These are phyloP conservation scores for Eucalyptus polybractea DNA, from an alignment of 345 rosid species.

Conservation along the genomic window DNA sequence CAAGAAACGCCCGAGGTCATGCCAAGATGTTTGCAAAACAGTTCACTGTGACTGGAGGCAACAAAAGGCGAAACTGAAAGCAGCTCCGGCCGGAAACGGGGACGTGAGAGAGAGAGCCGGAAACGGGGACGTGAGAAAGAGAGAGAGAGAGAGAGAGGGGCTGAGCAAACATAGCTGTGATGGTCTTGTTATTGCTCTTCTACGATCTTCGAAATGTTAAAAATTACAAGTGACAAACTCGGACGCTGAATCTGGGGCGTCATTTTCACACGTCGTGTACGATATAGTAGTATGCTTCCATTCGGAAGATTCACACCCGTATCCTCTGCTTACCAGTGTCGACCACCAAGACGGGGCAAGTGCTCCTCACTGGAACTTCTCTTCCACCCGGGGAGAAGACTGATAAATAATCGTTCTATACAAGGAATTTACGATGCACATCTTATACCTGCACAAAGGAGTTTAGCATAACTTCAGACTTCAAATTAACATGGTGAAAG, in stretches of 20 bases:
- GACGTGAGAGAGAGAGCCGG: not conserved
- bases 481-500: not conserved
- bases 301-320: not conserved
- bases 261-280: not conserved
- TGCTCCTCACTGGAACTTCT: not conserved
- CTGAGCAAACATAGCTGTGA: not conserved
- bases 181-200: not conserved
- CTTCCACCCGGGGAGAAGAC: not conserved
- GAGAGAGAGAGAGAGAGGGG: not conserved
- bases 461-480: not conserved
- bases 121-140: not conserved
- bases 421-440: not conserved
- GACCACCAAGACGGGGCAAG: not conserved
- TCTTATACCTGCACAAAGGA: not conserved
- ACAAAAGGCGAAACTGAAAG: not conserved
- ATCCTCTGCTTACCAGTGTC: not conserved
- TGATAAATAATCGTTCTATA: not conserved
- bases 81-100: not conserved
- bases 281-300: not conserved
- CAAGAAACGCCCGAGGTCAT: not conserved
- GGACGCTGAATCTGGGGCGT: not conserved
- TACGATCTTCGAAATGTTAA: not conserved
- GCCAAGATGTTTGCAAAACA: not conserved
- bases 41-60: not conserved
- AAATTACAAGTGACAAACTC: not conserved